Conservation (phyloP, 257 asterid genomes). For the Ligustrum vulgare region DNA sequence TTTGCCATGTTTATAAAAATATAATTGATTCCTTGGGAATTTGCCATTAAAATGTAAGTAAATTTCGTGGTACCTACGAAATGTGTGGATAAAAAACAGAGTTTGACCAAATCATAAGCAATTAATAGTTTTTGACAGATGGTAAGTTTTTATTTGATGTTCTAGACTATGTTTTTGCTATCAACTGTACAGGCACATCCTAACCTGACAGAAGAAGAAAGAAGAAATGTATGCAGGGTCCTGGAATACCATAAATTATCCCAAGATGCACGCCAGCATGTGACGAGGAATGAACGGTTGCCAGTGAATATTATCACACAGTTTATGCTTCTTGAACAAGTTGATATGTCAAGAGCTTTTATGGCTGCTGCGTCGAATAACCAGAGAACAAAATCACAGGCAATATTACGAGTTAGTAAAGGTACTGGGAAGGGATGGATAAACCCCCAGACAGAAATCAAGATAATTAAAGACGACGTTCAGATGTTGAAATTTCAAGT, state of each 20-base stretch:
- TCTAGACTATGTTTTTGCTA: not conserved
- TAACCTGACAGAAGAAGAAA: slow-evolving; percentile 32
- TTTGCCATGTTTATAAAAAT: too few relatives aligned
- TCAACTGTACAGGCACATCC: slow-evolving; percentile 35
- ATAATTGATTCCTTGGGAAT: too few relatives aligned
- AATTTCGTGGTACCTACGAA: too few relatives aligned
- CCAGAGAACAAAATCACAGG: slow-evolving; percentile 25
- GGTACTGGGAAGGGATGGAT: slow-evolving; percentile 13
- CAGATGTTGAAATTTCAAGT: slow-evolving; percentile 32
- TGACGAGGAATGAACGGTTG: slow-evolving; percentile 26
- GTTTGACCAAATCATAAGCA: too few relatives aligned
- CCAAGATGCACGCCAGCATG: slow-evolving; percentile 33
- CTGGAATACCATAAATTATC: slow-evolving; percentile 33
- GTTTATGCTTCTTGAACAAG: slow-evolving; percentile 34
- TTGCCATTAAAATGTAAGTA: too few relatives aligned
- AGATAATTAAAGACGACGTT: slow-evolving; percentile 28
- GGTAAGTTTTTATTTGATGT: too few relatives aligned
- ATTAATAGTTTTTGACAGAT: too few relatives aligned
- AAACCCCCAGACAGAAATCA: slow-evolving; percentile 21
- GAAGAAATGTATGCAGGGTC: slow-evolving; percentile 27
- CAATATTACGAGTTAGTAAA: slow-evolving; percentile 17
- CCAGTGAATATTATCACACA: slow-evolving; percentile 27
- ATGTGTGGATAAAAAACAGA: too few relatives aligned
- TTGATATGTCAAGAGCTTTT: slow-evolving; percentile 26
- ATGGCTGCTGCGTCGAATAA: slow-evolving; percentile 26